phyloP scores from a whole-genome alignment of 371 early-diverging fungal species.

The Haplosporangium sp. region DNA sequence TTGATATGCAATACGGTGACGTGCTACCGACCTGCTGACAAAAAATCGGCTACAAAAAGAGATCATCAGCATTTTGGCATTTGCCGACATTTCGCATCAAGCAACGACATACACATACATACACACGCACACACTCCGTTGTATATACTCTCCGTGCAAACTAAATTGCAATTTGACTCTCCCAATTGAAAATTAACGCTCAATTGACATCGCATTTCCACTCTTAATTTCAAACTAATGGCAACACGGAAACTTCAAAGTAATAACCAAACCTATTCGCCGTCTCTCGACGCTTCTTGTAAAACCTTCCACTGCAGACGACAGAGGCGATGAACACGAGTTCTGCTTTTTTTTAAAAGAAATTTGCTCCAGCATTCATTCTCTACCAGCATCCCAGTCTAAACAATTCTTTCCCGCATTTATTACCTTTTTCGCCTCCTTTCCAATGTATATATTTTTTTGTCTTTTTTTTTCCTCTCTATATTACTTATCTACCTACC shows the following conservation, averaged over 20 bases:
- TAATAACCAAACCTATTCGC: slow-evolving; percentile 23
- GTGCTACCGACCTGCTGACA: too few species aligned
- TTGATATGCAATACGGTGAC: too few species aligned
- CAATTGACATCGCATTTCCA: slow-evolving; percentile 7
- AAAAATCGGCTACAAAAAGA: too few species aligned
- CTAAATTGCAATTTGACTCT: too few species aligned
- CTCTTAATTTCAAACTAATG: slow-evolving; percentile 23
- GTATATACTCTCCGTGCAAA: not conserved
- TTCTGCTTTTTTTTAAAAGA: not conserved
- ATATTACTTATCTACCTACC: not conserved
- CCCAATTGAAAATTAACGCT: not conserved
- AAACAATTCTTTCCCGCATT: slow-evolving; percentile 7
- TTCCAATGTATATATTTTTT: not conserved
- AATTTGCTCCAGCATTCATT: not conserved
- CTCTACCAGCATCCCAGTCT: slow-evolving; percentile 6
- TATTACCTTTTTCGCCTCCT: not conserved
- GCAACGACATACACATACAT: not conserved
- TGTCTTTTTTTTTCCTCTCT: not conserved
- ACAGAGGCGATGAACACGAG: slow-evolving; percentile 3
- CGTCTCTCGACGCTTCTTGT: not conserved
- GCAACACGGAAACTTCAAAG: slow-evolving; percentile 57
- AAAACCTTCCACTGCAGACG: not conserved
- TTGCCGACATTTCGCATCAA: not conserved
- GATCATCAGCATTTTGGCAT: too few species aligned
- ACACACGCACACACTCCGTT: slow-evolving; percentile 1